A percentile compares a stretch with the other conserved stretches of the same genome.
phyloP scores from a whole-genome alignment of 1,284 basidiomycete species.

The Trametes sp. region DNA sequence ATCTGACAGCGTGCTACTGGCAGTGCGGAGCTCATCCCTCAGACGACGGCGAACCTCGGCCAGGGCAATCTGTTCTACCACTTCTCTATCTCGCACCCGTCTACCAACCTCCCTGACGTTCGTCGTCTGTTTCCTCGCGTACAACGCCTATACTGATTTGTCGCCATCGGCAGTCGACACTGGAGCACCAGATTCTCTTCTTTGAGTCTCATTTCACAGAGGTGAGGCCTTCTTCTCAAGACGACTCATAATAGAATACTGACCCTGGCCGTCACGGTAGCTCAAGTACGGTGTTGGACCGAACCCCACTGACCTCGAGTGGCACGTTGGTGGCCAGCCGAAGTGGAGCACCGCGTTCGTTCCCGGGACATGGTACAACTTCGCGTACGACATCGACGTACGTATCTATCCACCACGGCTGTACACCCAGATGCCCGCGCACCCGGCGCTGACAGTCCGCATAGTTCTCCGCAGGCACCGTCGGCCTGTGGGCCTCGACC shows the following conservation, averaged over 20 bases:
- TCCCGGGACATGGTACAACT: conserved; percentile 68
- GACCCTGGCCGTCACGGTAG: conserved; percentile 34
- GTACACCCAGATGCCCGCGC: too few species aligned
- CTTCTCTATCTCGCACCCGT: conserved; percentile 60
- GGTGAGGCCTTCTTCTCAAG: conserved; percentile 37
- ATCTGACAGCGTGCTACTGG: conserved; percentile 40
- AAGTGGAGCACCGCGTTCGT: conserved; percentile 62
- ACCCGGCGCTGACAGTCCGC: not conserved
- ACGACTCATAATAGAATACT: not conserved
- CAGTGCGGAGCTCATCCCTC: conserved; percentile 62
- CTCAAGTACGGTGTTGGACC: conserved; percentile 66
- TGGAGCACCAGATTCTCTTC: conserved; percentile 67
- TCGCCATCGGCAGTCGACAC: conserved; percentile 45
- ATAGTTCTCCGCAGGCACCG: conserved; percentile 60
- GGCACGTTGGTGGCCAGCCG: conserved; percentile 56
- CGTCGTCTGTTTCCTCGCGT: conserved; percentile 26
- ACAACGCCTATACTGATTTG: not conserved
- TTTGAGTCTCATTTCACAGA: conserved; percentile 75
- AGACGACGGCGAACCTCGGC: conserved; percentile 63
- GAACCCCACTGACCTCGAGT: conserved; percentile 57
- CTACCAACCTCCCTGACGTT: conserved; percentile 61
- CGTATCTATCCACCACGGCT: conserved; percentile 29
- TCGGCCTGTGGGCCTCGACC: conserved; percentile 67
- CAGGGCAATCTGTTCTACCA: conserved; percentile 71
- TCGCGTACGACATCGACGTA: conserved; percentile 68